Evolutionary conservation across 2,329 filamentous ascomycete genomes (phyloP).

Genomic region (Trichoderma aggressivum): DNA sequence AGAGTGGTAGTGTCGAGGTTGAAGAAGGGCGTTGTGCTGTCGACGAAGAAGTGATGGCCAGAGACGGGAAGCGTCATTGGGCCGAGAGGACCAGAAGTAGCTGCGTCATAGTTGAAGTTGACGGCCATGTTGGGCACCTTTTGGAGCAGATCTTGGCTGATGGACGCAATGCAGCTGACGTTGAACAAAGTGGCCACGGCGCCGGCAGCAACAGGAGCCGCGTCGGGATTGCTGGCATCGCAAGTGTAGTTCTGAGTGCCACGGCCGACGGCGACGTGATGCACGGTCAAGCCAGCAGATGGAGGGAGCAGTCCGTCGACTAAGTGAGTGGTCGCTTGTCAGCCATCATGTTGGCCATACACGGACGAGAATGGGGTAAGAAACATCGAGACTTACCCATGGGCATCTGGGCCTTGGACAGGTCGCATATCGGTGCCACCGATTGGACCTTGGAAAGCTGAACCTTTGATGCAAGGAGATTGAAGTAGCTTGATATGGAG

Average conservation of each 20-base stretch:
- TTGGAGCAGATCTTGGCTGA: constrained; percentile 63
- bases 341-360: not conserved
- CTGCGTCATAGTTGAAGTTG: constrained; percentile 50
- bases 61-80: constrained; percentile 62
- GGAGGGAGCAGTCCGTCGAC: constrained; percentile 56
- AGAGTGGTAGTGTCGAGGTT: constrained; percentile 60
- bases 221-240: constrained; percentile 55
- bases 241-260: constrained; percentile 96
- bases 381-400: constrained; percentile 37
- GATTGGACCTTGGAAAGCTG: constrained; percentile 43
- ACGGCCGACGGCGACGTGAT: constrained; percentile 80
- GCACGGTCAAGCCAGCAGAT: constrained; percentile 58
- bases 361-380: not conserved
- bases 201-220: constrained; percentile 62
- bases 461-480: constrained; percentile 54
- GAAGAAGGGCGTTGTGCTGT: constrained; percentile 72
- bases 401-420: constrained; percentile 52
- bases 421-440: constrained; percentile 48
- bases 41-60: constrained; percentile 79
- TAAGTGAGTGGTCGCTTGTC: not conserved
- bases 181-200: constrained; percentile 86
- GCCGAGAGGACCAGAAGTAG: constrained; percentile 41
- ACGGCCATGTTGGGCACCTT: constrained; percentile 66
- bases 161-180: constrained; percentile 72
- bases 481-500: constrained; percentile 59